Conservation (phyloP, 139 green algal genomes). For the Yamagishiella unicocca region DNA sequence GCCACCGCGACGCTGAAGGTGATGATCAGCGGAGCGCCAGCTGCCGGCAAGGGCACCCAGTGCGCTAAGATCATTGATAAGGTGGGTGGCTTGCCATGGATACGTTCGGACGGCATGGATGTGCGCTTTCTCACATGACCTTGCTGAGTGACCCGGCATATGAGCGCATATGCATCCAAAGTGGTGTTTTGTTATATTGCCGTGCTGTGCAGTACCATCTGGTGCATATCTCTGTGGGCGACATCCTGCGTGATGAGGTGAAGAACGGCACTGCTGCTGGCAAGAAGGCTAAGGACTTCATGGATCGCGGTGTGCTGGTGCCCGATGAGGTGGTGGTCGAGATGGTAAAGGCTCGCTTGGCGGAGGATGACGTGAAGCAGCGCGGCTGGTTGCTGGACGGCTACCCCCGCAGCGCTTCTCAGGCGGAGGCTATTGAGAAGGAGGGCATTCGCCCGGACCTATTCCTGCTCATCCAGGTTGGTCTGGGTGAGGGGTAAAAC, state of each 20-base stretch:
- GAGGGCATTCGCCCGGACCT: constrained; percentile 94
- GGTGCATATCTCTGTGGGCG: constrained; percentile 96
- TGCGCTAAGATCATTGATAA: constrained; percentile 92
- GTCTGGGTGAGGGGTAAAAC: no score
- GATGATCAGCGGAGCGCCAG: constrained; percentile 96
- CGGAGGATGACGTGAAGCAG: constrained; percentile 61
- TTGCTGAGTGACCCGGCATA: background rate
- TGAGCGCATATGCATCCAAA: background rate
- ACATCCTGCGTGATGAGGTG: constrained; percentile 97
- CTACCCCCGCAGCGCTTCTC: constrained; percentile 92
- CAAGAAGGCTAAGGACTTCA: constrained; percentile 85
- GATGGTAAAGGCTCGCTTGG: constrained; percentile 91
- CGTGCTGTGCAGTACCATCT: constrained; percentile 85
- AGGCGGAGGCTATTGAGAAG: constrained; percentile 95
- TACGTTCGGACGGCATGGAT: background rate
- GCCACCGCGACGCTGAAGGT: constrained; percentile 72
- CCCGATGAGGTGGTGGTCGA: constrained; percentile 95
- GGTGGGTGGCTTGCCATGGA: constrained; percentile 42
- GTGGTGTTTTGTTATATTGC: background rate
- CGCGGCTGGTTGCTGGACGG: constrained; percentile 98
- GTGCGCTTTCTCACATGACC: no score
- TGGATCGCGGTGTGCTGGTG: constrained; percentile 95
- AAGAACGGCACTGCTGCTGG: constrained; percentile 81
- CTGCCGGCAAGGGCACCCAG: constrained; percentile 98
- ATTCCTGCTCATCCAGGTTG: constrained; percentile 94